Evolutionary conservation across 1,284 basidiomycete genomes (phyloP), one percentile per base, ranked within the genome.

Genomic region (Dichomitus squalens): DNA sequence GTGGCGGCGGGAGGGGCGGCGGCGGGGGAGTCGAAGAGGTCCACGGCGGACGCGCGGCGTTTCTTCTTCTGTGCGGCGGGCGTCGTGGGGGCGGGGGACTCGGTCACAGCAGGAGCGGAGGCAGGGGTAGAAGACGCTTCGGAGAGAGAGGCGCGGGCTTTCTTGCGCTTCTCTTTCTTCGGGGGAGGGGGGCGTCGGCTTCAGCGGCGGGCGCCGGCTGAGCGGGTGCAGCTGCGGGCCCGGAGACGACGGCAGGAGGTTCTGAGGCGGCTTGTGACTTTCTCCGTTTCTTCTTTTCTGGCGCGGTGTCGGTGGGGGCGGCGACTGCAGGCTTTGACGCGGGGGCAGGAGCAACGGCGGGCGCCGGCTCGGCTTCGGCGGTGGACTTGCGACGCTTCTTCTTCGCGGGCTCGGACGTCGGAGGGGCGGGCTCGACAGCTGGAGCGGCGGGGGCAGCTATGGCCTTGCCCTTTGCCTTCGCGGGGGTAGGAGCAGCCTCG

Each of bases 251-350:
- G 4, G 34, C 21, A 11, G 48, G 7, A 23, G 21, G 58, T 78
- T 78, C 44, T 18, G 36, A 14, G 38, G 18, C 6, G 29, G 36
- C 53, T 25, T 58, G 53, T 9, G 60, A 50, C 27, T 61, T 61
- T 49, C 34, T 55, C 38, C 53, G 64, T 75, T 75, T 69, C 68
- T 77, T 79, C 59, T 67, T 67, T 50, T 67, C 64, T 4, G 39
- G 25, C 3, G 53, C 55, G 12, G 46, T 54, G 9, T 43, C 52
- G 7, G 52, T 20, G 3, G 53, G 31, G 6, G 46, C 41, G 7
- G 16, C 46, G 4, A 69, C 51, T n/a, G 55, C 65, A 2, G 50
- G 39, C 38, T 54, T 53, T 41, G 53, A n/a, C 23, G 33, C 53
- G 40, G 47, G n/a, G 4, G n/a, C 43, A 8, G 38, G 31, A n/a